These are phyloP conservation scores for Aspergillus ruber DNA, from an alignment of 2,329 filamentous ascomycete genomes.

Conservation along the genomic window DNA sequence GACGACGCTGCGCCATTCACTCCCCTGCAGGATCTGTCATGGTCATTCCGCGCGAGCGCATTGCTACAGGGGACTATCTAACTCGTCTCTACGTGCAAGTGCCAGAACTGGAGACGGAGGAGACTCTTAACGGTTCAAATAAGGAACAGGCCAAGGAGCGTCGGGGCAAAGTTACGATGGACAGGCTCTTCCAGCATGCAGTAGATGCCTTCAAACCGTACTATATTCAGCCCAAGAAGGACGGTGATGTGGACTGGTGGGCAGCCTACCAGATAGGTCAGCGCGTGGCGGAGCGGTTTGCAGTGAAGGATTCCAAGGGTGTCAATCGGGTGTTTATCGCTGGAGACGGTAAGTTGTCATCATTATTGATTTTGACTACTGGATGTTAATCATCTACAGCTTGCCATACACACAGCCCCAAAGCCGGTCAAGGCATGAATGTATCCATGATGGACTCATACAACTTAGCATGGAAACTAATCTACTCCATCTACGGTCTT, in stretches of 20 bases:
- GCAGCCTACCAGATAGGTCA: slow-evolving; percentile 73
- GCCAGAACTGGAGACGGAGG: slow-evolving; percentile 23
- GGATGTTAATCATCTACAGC: slow-evolving; percentile 32
- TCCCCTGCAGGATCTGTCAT: slow-evolving; percentile 69
- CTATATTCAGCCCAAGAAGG: slow-evolving; percentile 51
- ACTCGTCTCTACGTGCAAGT: slow-evolving; percentile 59
- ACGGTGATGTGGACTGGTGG: slow-evolving; percentile 64
- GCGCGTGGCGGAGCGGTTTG: slow-evolving; percentile 45
- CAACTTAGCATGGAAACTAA: slow-evolving; percentile 39
- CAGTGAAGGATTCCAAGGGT: slow-evolving; percentile 59
- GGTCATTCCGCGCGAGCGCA: slow-evolving; percentile 66
- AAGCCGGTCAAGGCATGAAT: slow-evolving; percentile 75
- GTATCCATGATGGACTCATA: slow-evolving; percentile 60
- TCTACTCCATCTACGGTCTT: slow-evolving; percentile 30
- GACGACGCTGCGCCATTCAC: slow-evolving; percentile 73
- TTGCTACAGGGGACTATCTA: slow-evolving; percentile 57
- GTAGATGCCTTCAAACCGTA: slow-evolving; percentile 62
- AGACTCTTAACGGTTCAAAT: slow-evolving; percentile 36
- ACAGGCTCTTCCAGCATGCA: slow-evolving; percentile 59
- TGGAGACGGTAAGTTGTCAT: slow-evolving; percentile 49
- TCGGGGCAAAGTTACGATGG: slow-evolving; percentile 56
- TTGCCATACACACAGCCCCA: slow-evolving; percentile 73
- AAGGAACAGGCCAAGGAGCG: slow-evolving; percentile 57
- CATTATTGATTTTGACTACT: background rate
- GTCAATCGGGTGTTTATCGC: slow-evolving; percentile 67